Evolutionary conservation across 2,329 filamentous ascomycete genomes (phyloP), one percentile per base, ranked within the genome.

Genomic region (Ceratocystis destructans): DNA sequence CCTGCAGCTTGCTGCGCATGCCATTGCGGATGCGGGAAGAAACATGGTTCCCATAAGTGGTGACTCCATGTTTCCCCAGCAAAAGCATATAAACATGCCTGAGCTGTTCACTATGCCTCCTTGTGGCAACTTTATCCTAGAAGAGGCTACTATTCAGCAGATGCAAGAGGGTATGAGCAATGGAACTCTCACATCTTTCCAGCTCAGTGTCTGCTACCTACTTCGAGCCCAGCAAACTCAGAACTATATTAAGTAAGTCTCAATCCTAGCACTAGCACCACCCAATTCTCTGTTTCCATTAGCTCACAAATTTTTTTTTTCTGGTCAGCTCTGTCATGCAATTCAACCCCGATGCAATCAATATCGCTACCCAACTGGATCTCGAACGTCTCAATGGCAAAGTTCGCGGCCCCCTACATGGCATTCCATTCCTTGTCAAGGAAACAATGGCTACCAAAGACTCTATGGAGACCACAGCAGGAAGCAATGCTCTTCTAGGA

Each of bases 401-500:
- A 48, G 73, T 85, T 8, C 80, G 85, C n/a, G 82, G 87, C 1
- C 83, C 83, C 0, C 78, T 92, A 1, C 88, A 91, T 72, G 88
- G 88, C 2, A 88, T 92, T 55, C 88, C 88, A 0, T 88, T 88
- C 72, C 77, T 87, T 2, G 82, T 90, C 69, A 91, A 91, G 74
- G 87, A 91, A 72, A 87, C 87, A 72, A 87, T 89, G 66, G 85
- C 79, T 28, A 84, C 82, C 6, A 84, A 83, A 69, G 87, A 90
- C 72, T 80, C 80, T 64, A 82, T 91, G 80, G 81, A 90, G 72
- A 91, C 87, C 0, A 90, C 88, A 0, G 87, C 87, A 0, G 88
- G 88, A 0, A 84, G 80, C 71, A 85, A 79, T 80, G 84, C 84
- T 20, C 78, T 91, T 0, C 73, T 87, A 1, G 87, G 87, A 1